Evolutionary conservation across 345 rosid genomes (phyloP).

Genomic region (Iberis pinnata): DNA sequence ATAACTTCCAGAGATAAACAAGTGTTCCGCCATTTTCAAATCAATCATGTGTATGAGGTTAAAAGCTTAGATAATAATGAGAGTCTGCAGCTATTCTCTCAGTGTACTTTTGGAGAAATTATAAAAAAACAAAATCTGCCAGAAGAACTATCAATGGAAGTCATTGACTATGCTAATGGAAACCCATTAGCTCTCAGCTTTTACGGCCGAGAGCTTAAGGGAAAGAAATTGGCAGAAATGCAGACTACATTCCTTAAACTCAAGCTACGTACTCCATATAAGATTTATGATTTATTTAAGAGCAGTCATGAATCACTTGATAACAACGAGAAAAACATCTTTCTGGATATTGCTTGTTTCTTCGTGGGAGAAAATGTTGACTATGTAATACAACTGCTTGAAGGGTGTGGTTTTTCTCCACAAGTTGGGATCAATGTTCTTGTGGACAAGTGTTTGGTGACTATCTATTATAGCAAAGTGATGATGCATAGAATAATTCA

Average conservation of each 20-base stretch:
- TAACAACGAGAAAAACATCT: constrained; percentile 17
- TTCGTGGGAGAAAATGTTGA: constrained; percentile 7
- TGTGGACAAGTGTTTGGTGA: constrained; percentile 21
- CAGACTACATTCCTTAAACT: neutral
- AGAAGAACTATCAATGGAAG: neutral
- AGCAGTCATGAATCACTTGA: constrained; percentile 3
- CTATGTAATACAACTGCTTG: constrained; percentile 13
- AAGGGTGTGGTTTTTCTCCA: constrained; percentile 23
- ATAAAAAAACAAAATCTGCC: neutral
- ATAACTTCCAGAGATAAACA: constrained; percentile 1
- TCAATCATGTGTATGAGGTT: constrained; percentile 5
- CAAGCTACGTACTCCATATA: neutral
- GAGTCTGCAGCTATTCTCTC: neutral
- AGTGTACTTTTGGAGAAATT: neutral
- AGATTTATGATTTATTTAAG: neutral
- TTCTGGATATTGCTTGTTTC: constrained; percentile 25
- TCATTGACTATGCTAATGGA: constrained; percentile 17
- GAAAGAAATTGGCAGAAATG: neutral
- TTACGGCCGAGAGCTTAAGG: neutral
- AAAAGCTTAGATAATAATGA: neutral
- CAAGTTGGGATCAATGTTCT: constrained; percentile 27
- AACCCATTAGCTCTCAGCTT: constrained; percentile 30
- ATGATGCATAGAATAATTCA: constrained; percentile 20
- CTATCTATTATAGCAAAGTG: constrained; percentile 5
- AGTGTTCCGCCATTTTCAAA: constrained; percentile 3